Conservation (phyloP, 176 grass and related monocot species). For the Elaeis guineensis region DNA sequence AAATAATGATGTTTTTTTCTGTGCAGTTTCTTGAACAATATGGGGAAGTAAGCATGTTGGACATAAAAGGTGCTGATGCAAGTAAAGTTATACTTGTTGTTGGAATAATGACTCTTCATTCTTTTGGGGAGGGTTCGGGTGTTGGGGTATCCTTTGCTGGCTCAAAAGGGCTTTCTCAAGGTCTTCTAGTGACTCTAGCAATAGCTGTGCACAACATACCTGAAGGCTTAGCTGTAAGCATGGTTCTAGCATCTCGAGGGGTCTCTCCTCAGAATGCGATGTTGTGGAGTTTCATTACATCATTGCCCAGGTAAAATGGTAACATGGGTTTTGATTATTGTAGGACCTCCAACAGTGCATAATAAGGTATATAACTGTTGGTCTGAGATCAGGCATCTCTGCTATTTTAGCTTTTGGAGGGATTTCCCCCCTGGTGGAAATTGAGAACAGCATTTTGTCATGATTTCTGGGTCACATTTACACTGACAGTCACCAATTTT, state of each 20-base stretch:
- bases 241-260: conserved; percentile 80
- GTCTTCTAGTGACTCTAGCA: conserved; percentile 84
- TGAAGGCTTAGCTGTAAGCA: conserved; percentile 98
- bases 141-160: conserved; percentile 99
- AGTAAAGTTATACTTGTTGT: conserved; percentile 99
- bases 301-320: conserved; percentile 64
- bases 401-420: too few relatives aligned
- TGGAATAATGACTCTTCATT: conserved; percentile 99
- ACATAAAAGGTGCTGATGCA: conserved; percentile 97
- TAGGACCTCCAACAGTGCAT: too few relatives aligned
- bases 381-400: too few relatives aligned
- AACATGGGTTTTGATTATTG: not conserved
- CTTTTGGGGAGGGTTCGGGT: conserved; percentile 96
- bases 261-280: conserved; percentile 89
- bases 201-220: conserved; percentile 99
- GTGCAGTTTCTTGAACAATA: conserved; percentile 79
- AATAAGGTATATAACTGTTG: too few relatives aligned
- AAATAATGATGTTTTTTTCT: conserved; percentile 13
- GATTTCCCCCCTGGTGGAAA: too few relatives aligned
- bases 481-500: too few relatives aligned
- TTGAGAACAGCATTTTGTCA: too few relatives aligned
- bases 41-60: conserved; percentile 97
- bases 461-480: too few relatives aligned
- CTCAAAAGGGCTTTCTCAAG: conserved; percentile 85
- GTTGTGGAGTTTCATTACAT: conserved; percentile 99